phyloP scores from a whole-genome alignment of 192 early-diverging fungal genomes.

The Rhizophlyctis rosea region DNA sequence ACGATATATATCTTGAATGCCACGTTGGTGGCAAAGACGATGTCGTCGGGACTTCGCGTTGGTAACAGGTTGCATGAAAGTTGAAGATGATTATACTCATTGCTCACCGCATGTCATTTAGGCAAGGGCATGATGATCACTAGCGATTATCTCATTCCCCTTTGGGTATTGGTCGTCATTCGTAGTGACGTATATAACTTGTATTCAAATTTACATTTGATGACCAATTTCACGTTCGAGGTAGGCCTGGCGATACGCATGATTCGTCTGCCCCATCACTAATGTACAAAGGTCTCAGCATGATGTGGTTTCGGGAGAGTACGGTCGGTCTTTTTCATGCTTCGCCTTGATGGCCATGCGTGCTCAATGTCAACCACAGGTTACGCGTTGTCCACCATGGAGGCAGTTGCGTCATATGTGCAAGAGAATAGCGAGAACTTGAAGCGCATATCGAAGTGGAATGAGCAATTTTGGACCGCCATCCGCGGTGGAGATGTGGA shows the following conservation, averaged over 20 bases:
- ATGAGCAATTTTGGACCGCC: constrained; percentile 8
- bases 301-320: constrained; percentile 34
- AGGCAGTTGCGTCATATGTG: constrained; percentile 29
- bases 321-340: too few species aligned
- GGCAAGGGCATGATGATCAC: constrained; percentile 10
- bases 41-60: background rate
- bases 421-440: background rate
- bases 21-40: background rate
- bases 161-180: constrained; percentile 32
- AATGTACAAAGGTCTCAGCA: constrained; percentile 4
- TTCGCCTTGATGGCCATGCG: too few species aligned
- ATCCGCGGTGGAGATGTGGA: constrained; percentile 4
- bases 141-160: constrained; percentile 32
- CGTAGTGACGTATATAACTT: constrained; percentile 35
- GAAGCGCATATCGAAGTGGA: constrained; percentile 7
- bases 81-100: background rate
- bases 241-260: too few species aligned
- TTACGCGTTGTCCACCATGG: constrained; percentile 29
- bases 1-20: constrained; percentile 25
- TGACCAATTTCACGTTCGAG: constrained; percentile 37
- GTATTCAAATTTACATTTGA: constrained; percentile 31
- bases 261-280: too few species aligned
- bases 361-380: constrained; percentile 8
- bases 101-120: constrained; percentile 1
- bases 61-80: background rate